Evolutionary conservation across 345 rosid species (phyloP).

Genomic region (Rhodomyrtus tomentosa): DNA sequence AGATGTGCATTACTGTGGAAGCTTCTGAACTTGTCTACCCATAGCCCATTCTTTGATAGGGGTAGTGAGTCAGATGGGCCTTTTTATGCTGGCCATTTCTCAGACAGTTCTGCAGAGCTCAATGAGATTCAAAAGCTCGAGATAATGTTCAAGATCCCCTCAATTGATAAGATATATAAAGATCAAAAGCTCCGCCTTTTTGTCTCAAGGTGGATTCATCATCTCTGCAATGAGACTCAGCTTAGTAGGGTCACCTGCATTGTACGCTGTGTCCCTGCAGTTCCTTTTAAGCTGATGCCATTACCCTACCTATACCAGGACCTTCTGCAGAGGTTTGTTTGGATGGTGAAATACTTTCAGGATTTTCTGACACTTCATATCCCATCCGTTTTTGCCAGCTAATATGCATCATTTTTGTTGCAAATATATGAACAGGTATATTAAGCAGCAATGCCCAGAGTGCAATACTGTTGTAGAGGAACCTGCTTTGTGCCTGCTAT

Average conservation of each 20-base stretch:
- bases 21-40: slow-evolving; percentile 42
- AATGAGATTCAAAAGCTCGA: slow-evolving; percentile 53
- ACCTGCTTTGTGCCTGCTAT: slow-evolving; percentile 77
- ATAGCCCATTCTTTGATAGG: slow-evolving; percentile 36
- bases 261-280: slow-evolving; percentile 45
- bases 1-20: slow-evolving; percentile 91
- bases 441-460: slow-evolving; percentile 54
- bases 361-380: not conserved
- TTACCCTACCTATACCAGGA: slow-evolving; percentile 82
- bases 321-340: slow-evolving; percentile 62
- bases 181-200: slow-evolving; percentile 36
- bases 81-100: slow-evolving; percentile 24
- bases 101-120: slow-evolving; percentile 34
- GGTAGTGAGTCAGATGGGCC: slow-evolving; percentile 20
- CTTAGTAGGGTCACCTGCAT: slow-evolving; percentile 11
- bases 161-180: slow-evolving; percentile 37
- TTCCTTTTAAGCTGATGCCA: slow-evolving; percentile 74
- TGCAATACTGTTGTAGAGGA: slow-evolving; percentile 46
- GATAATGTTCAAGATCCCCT: slow-evolving; percentile 68
- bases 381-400: not conserved
- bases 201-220: slow-evolving; percentile 53
- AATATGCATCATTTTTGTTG: not conserved
- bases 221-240: slow-evolving; percentile 39
- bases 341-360: not conserved
- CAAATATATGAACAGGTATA: slow-evolving; percentile 35